Percentiles rank a stretch among this genome's conserved stretches.
Evolutionary conservation across 441 rosid genomes (phyloP).

Genomic region (Viola pubescens): DNA sequence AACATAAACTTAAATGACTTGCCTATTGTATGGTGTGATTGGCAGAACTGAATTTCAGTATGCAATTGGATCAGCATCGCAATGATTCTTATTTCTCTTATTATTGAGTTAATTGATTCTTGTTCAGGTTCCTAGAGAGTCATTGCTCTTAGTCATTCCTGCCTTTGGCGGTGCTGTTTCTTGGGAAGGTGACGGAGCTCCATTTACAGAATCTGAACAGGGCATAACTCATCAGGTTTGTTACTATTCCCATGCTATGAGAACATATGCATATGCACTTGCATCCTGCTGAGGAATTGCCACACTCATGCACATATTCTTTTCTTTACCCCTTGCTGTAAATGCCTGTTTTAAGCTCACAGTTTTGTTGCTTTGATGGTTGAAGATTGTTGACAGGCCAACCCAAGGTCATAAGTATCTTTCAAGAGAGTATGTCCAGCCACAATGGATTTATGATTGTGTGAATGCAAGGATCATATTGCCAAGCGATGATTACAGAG

Average conservation of each 20-base stretch:
- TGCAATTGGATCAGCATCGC: not conserved
- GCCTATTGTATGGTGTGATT: slow-evolving; percentile 3
- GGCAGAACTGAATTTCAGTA: not conserved
- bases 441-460: slow-evolving; percentile 87
- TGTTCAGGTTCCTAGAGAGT: slow-evolving; percentile 79
- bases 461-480: slow-evolving; percentile 69
- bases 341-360: not conserved
- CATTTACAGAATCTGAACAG: slow-evolving; percentile 64
- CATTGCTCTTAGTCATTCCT: slow-evolving; percentile 77
- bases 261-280: not conserved
- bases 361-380: slow-evolving; percentile 9
- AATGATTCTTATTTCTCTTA: slow-evolving; percentile 3
- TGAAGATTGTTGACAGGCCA: slow-evolving; percentile 87
- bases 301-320: not conserved
- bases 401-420: slow-evolving; percentile 71
- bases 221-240: slow-evolving; percentile 86
- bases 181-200: slow-evolving; percentile 97
- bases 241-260: slow-evolving; percentile 5
- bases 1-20: not conserved
- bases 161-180: slow-evolving; percentile 91
- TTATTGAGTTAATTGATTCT: not conserved
- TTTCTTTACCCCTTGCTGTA: not conserved
- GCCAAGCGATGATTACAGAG: slow-evolving; percentile 62
- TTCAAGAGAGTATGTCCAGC: slow-evolving; percentile 83
- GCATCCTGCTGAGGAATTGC: not conserved